phyloP scores from a whole-genome alignment of 306 rosid species.

The Prunus mongolica region DNA sequence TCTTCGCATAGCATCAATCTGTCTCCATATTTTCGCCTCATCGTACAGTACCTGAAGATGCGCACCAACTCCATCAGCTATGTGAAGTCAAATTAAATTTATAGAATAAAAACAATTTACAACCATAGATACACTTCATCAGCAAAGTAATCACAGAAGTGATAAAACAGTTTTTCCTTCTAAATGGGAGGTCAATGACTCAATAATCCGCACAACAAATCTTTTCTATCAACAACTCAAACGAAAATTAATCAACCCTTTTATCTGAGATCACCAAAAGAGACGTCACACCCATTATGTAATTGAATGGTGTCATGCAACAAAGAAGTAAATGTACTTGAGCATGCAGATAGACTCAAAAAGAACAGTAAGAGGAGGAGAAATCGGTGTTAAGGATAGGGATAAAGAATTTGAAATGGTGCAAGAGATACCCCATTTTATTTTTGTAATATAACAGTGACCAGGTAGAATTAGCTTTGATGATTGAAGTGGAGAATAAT shows the following conservation, averaged over 20 bases:
- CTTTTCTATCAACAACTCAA: neutral
- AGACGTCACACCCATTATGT: neutral
- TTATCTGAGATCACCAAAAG: neutral
- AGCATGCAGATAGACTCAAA: neutral
- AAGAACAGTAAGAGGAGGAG: neutral
- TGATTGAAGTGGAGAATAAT: no score
- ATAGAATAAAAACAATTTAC: neutral
- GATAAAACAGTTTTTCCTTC: neutral
- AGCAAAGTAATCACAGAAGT: neutral
- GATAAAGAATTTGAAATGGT: neutral
- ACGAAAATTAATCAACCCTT: neutral
- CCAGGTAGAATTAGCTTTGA: no score
- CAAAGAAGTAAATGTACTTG: neutral
- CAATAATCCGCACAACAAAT: no score
- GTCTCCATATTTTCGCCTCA: constrained; percentile 49
- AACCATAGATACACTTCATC: neutral
- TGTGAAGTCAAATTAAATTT: neutral
- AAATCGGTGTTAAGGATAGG: neutral
- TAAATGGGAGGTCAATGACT: no score
- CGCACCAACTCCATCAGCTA: neutral
- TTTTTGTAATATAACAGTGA: no score
- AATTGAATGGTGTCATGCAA: neutral
- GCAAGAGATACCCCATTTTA: neutral
- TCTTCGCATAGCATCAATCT: constrained; percentile 38
- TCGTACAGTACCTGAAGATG: constrained; percentile 34